Evolutionary conservation across 2,329 filamentous ascomycete species (phyloP).

Genomic region (Dryadomyces quercivorus): DNA sequence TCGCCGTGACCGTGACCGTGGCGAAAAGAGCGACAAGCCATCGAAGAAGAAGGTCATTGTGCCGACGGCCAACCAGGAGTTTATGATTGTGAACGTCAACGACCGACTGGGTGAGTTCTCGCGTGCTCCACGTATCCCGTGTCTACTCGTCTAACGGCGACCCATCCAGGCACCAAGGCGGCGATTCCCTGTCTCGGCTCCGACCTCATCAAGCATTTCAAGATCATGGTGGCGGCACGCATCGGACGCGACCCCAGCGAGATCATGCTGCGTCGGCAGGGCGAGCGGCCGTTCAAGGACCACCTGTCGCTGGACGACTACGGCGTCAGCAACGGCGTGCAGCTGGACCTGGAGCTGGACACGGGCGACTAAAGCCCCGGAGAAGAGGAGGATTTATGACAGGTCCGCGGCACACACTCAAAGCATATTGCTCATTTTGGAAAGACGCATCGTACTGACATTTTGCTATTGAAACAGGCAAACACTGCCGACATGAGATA

Average conservation of each 20-base stretch:
- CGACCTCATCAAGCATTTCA: slow-evolving; percentile 77
- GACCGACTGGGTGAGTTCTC: slow-evolving; percentile 65
- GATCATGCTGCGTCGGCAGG: slow-evolving; percentile 84
- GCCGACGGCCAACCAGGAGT: slow-evolving; percentile 6
- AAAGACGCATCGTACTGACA: too few species aligned
- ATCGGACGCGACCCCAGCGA: slow-evolving; percentile 85
- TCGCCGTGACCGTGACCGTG: slow-evolving; percentile 16
- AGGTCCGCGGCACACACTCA: background rate
- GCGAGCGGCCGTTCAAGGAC: slow-evolving; percentile 89
- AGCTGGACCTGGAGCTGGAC: slow-evolving; percentile 50
- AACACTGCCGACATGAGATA: too few species aligned
- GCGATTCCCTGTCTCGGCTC: slow-evolving; percentile 80
- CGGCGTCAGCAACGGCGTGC: slow-evolving; percentile 83
- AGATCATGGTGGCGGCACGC: slow-evolving; percentile 78
- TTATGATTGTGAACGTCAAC: slow-evolving; percentile 89
- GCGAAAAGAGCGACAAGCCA: slow-evolving; percentile 8
- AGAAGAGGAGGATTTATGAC: too few species aligned
- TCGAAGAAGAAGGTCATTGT: slow-evolving; percentile 33
- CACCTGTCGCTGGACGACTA: slow-evolving; percentile 80
- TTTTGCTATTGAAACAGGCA: too few species aligned
- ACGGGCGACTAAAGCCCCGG: slow-evolving; percentile 37
- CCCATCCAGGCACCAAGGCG: slow-evolving; percentile 58
- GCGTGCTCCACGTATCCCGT: too few species aligned
- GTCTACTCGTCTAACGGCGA: too few species aligned
- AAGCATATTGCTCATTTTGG: background rate